Evolutionary conservation across 2,329 filamentous ascomycete genomes (phyloP), one percentile per base, ranked within the genome.

Genomic region (Pyrenochaeta sp.): DNA sequence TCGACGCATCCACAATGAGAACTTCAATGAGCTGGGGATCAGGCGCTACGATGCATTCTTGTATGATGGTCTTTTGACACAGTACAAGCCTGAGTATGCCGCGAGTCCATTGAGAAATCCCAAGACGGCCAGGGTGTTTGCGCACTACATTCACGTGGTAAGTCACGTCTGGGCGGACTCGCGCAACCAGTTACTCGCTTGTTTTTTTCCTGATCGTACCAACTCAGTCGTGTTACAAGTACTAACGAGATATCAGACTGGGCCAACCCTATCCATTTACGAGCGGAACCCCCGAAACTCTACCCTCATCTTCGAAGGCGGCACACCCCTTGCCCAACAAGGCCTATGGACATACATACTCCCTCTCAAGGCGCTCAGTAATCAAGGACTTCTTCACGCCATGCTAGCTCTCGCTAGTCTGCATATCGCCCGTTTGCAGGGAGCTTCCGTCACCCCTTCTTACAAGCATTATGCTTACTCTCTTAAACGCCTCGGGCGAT

Each of bases 391-490:
- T 0, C 80, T 97, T 14, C 93, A 97, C 64, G 89, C 92, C 7
- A 95, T 97, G 71, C 82, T 97, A 23, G 93, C 93, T 1, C 71
- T 96, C 23, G 87, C 88, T 17, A 93, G 89, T 68, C 74, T 96
- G 28, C 93, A 97, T 61, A 92, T 96, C 60, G 88, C 93, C 19
- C 89, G 88, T 58, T 77, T 96, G 4, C 88, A 95, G 63, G 78
- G 81, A 19, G 82, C 83, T 2, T 87, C 89, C 0, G 81, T 85
- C 1, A 92, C 88, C 0, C 86, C 90, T 7, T 93, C 92, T 0
- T 82, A 94, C 63, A 92, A 94, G 62, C 94, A 99, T 68, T 97
- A 97, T 55, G 90, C 94, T 43, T 85, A 92, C 56, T 87, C 92
- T 7, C 77, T 96, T 32, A 86, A 91, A 50, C 79, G 89, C 27